These are phyloP conservation scores for Begonia peltatifolia DNA, from an alignment of 306 rosid species.

Conservation along the genomic window DNA sequence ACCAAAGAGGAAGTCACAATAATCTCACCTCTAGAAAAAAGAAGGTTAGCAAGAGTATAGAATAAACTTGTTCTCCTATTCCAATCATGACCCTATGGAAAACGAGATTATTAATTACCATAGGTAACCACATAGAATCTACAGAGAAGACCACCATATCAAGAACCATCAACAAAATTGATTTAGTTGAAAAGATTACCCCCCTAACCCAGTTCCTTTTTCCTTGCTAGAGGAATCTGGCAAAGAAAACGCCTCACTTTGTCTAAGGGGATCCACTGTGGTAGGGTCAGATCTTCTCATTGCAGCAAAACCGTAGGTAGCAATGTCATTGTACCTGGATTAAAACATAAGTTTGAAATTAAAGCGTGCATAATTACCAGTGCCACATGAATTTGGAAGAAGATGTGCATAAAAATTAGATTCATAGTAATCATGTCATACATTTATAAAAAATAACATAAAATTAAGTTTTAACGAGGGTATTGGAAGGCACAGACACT, in stretches of 20 bases:
- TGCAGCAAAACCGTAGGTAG: constrained; percentile 77
- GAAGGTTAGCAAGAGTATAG: constrained; percentile 50
- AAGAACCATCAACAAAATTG: constrained; percentile 9
- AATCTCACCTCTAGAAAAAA: constrained; percentile 75
- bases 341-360: constrained; percentile 9
- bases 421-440: no score
- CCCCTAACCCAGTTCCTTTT: constrained; percentile 60
- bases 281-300: constrained; percentile 44
- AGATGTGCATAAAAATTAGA: no score
- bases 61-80: constrained; percentile 67
- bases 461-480: no score
- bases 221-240: constrained; percentile 24
- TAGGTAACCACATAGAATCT: background rate
- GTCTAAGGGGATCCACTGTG: constrained; percentile 22
- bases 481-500: no score
- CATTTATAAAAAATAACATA: no score
- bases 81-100: constrained; percentile 63
- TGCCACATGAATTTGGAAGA: no score
- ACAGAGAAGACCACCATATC: constrained; percentile 2
- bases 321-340: constrained; percentile 90
- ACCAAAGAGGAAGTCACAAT: background rate
- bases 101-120: constrained; percentile 4
- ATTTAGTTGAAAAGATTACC: constrained; percentile 28
- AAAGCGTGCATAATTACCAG: no score
- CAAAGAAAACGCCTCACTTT: constrained; percentile 21